Conservation (phyloP, 352 stramenopile genomes). For the Vaucheria bursata region DNA sequence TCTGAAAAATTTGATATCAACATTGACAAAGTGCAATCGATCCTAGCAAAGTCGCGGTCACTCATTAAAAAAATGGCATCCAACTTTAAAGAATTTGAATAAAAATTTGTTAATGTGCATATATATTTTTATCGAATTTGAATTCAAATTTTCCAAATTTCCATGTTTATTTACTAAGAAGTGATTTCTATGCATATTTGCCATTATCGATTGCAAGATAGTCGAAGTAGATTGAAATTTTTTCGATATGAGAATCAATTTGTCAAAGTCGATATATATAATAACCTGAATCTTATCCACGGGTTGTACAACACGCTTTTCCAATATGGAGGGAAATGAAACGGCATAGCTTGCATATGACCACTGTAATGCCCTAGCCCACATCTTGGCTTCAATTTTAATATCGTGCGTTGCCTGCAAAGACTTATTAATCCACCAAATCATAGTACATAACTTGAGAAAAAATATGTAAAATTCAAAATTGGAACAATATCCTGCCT, state of each 20-base stretch:
- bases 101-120: neutral
- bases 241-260: too few relatives aligned
- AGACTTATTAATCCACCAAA: too few relatives aligned
- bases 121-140: neutral
- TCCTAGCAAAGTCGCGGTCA: too few relatives aligned
- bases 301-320: neutral
- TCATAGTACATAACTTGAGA: too few relatives aligned
- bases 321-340: neutral
- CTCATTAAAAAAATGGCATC: too few relatives aligned
- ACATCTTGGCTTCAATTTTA: slow-evolving; percentile 13
- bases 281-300: neutral
- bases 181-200: neutral
- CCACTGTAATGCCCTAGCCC: slow-evolving; percentile 22
- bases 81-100: too few relatives aligned
- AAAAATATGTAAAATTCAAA: too few relatives aligned
- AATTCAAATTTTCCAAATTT: neutral
- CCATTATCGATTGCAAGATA: neutral
- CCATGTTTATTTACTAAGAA: neutral
- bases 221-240: too few relatives aligned
- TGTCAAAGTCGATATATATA: neutral
- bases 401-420: too few relatives aligned
- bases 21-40: too few relatives aligned
- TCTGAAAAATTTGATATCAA: too few relatives aligned
- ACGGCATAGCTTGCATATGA: slow-evolving; percentile 25
- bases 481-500: too few relatives aligned